phyloP scores from a whole-genome alignment of 2,329 filamentous ascomycete species.

The Apiospora arundinis region DNA sequence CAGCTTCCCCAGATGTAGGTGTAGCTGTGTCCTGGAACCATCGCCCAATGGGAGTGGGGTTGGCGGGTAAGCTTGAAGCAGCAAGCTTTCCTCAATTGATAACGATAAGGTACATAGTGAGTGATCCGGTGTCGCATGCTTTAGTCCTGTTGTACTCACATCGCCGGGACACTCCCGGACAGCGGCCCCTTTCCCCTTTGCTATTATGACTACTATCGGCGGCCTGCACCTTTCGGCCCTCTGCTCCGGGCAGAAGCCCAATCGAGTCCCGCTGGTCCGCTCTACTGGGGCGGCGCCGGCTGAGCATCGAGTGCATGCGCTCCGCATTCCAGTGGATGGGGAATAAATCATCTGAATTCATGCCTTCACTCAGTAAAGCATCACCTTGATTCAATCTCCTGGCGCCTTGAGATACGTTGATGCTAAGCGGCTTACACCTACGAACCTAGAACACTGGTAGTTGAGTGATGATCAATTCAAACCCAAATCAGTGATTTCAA shows the following conservation, averaged over 20 bases:
- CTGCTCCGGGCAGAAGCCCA: too few relatives aligned
- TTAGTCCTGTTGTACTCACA: too few relatives aligned
- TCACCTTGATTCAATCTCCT: too few relatives aligned
- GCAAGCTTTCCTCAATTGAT: too few relatives aligned
- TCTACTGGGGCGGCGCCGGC: neutral
- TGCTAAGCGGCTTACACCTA: too few relatives aligned
- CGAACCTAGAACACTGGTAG: too few relatives aligned
- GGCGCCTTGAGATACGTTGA: too few relatives aligned
- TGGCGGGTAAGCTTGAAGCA: neutral
- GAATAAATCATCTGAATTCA: too few relatives aligned
- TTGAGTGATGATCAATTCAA: too few relatives aligned
- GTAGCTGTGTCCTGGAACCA: neutral
- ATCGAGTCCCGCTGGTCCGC: slow-evolving; percentile 5
- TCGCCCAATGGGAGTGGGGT: neutral
- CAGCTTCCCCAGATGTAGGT: neutral
- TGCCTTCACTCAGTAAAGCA: too few relatives aligned
- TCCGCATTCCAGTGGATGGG: too few relatives aligned
- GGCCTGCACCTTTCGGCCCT: neutral
- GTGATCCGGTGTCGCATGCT: neutral
- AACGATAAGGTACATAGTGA: slow-evolving; percentile 10
- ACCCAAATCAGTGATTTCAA: too few relatives aligned
- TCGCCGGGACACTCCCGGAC: neutral
- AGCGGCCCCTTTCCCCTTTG: neutral
- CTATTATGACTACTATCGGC: neutral
- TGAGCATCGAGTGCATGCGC: neutral